Evolutionary conservation across 2,329 filamentous ascomycete species (phyloP), one percentile per base, ranked within the genome.

Genomic region (Calonectria naviculata): DNA sequence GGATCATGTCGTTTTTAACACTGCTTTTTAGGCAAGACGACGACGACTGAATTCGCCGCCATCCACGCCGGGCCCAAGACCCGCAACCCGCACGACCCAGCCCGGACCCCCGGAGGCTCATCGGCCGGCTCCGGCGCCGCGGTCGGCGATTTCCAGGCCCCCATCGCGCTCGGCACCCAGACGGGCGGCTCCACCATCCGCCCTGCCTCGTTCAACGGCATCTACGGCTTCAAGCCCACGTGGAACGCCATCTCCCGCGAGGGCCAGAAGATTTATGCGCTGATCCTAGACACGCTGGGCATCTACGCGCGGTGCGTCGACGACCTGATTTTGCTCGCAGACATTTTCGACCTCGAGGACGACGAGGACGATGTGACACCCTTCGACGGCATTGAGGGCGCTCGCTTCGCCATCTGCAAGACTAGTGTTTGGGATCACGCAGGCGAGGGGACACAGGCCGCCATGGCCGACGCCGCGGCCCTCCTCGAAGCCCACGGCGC

Each of bases 151-250:
- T 88, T 88, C 67, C 92, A 93, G 74, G 88, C 86, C 0, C 89
- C 91, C 0, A 77, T 94, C 21, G 87, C 84, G 0, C 82, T 94
- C 0, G 92, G 91, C 0, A 93, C 92, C 0, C 92, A 94, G 78
- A 94, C 92, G 0, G 90, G 89, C 1, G 92, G 92, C 0, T 92
- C 89, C 73, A 89, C 86, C 1, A 89, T 94, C 60, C 87, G 92
- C 0, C 92, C 92, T 0, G 92, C 85, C 0, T 91, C 90, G 0
- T 94, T 89, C 82, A 92, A 90, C 74, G 91, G 92, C 10, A 85
- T 91, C n/a, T 93, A 90, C 72, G 91, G 86, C 1, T 84, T 93
- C 73, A 93, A 93, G 79, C 91, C 92, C 7, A 93, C 91, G 0
- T 93, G 90, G 90, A 89, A 88, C 70, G 83, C 89, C 1, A 87